These are phyloP conservation scores for Groenewaldozyma auringiensis DNA, from an alignment of 1,139 yeast species.

Conservation along the genomic window DNA sequence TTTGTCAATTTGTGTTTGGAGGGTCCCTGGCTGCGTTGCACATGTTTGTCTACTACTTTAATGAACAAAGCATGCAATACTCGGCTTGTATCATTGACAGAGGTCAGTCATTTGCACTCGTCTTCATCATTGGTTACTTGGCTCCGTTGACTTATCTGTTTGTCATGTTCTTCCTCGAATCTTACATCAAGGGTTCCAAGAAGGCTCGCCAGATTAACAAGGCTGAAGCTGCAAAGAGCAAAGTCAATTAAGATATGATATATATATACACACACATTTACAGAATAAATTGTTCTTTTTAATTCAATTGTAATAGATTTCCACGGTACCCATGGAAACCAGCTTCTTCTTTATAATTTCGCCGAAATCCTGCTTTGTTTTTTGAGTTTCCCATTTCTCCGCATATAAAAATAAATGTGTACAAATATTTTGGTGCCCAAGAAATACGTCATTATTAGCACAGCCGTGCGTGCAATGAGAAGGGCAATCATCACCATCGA, in stretches of 20 bases:
- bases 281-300: not conserved
- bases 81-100: slow-evolving; percentile 51
- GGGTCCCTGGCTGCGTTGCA: slow-evolving; percentile 62
- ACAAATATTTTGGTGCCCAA: no score
- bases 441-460: no score
- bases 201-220: slow-evolving; percentile 3
- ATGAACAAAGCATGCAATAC: slow-evolving; percentile 39
- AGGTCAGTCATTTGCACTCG: slow-evolving; percentile 57
- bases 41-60: slow-evolving; percentile 53
- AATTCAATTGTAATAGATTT: no score
- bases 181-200: slow-evolving; percentile 34
- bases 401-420: no score
- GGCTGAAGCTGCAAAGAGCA: slow-evolving; percentile 1
- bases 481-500: no score
- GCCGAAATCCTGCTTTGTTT: no score
- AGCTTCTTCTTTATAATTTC: no score
- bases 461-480: no score
- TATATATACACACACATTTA: no score
- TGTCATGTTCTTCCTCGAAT: slow-evolving; percentile 62
- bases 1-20: slow-evolving; percentile 62
- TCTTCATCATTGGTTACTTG: slow-evolving; percentile 57
- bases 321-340: no score
- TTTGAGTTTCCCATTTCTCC: no score
- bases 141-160: slow-evolving; percentile 65
- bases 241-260: not conserved